Evolutionary conservation across 257 asterid genomes (phyloP).

Genomic region (Plectranthus barbatus): DNA sequence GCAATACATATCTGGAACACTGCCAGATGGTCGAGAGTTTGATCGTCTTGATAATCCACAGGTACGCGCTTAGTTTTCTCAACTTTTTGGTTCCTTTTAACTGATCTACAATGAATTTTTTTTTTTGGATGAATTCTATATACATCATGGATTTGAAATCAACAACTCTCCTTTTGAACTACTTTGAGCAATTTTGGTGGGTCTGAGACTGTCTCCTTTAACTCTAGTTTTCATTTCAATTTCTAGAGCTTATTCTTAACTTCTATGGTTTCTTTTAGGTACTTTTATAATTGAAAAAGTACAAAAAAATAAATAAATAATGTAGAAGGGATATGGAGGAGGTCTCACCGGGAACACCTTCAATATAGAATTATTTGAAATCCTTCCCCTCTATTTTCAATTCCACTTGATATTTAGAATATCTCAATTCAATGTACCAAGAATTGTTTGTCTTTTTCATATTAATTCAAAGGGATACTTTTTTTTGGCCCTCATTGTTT

Average conservation of each 20-base stretch:
- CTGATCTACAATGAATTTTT: no score
- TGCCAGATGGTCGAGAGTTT: conserved; percentile 80
- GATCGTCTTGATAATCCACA: conserved; percentile 89
- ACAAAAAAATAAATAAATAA: no score
- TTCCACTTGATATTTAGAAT: not conserved
- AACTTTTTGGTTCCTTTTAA: not conserved
- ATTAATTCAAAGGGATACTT: not conserved
- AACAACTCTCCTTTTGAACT: not conserved
- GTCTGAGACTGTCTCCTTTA: no score
- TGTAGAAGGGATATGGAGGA: no score
- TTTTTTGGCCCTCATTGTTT: not conserved
- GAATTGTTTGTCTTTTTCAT: not conserved
- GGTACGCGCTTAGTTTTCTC: conserved; percentile 26
- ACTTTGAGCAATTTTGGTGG: not conserved
- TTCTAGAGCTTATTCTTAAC: not conserved
- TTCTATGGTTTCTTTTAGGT: no score
- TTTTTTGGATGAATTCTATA: no score
- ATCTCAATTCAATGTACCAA: not conserved
- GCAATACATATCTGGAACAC: conserved; percentile 86
- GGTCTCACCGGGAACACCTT: no score
- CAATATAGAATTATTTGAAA: not conserved
- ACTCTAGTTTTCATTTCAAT: not conserved
- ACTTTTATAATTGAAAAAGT: no score
- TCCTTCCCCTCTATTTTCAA: not conserved
- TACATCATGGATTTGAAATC: no score